Conservation (phyloP, 805 yeast species). For the Teunomyces cretensis region DNA sequence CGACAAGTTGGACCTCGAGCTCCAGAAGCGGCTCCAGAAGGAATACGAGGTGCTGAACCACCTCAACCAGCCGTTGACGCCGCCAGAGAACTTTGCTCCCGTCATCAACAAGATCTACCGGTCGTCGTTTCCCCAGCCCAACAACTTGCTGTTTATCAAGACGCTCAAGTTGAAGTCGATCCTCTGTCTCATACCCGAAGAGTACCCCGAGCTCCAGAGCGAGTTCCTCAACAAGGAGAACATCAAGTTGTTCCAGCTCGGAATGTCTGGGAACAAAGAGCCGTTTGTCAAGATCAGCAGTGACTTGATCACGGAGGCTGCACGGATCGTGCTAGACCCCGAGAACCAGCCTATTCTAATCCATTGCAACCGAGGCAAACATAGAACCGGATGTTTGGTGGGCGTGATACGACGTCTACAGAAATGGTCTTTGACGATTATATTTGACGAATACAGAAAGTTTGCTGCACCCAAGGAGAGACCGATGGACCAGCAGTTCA, state of each 20-base stretch:
- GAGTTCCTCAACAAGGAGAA: slow-evolving; percentile 60
- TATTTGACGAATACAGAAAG: slow-evolving; percentile 91
- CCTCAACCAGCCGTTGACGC: slow-evolving; percentile 32
- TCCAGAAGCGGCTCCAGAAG: slow-evolving; percentile 19
- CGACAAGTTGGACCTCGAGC: slow-evolving; percentile 34
- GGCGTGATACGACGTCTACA: slow-evolving; percentile 90
- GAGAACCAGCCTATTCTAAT: slow-evolving; percentile 87
- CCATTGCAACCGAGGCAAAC: slow-evolving; percentile 96
- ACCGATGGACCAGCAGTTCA: slow-evolving; percentile 93
- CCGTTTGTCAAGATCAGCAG: slow-evolving; percentile 78
- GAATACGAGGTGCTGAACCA: slow-evolving; percentile 13
- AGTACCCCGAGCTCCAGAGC: slow-evolving; percentile 75
- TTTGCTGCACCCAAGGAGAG: slow-evolving; percentile 95
- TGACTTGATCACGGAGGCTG: slow-evolving; percentile 72
- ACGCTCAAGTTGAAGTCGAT: slow-evolving; percentile 68
- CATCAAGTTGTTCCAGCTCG: slow-evolving; percentile 79
- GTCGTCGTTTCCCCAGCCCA: slow-evolving; percentile 85
- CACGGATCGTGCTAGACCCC: slow-evolving; percentile 79
- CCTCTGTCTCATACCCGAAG: slow-evolving; percentile 86
- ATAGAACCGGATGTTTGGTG: slow-evolving; percentile 93
- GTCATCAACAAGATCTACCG: slow-evolving; percentile 76
- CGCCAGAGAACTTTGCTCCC: slow-evolving; percentile 92
- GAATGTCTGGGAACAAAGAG: slow-evolving; percentile 93
- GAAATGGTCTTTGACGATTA: slow-evolving; percentile 90
- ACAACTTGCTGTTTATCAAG: slow-evolving; percentile 70